These are phyloP conservation scores for Alternaria novae-zelandiae DNA, from an alignment of 2,329 filamentous ascomycete species.

Conservation along the genomic window DNA sequence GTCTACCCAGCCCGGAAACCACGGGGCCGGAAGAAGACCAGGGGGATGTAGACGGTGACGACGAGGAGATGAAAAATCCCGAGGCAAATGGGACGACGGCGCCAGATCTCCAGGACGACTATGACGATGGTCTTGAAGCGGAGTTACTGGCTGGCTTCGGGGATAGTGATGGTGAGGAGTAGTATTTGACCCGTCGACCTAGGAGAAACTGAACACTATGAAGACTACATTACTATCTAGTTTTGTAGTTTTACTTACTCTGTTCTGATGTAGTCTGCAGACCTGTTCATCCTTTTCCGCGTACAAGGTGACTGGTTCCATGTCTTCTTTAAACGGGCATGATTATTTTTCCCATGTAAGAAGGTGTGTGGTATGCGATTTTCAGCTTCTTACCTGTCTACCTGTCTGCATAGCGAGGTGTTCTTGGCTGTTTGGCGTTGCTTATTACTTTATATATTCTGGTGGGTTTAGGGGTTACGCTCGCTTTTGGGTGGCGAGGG, in stretches of 20 bases:
- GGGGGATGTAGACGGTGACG: conserved; percentile 54
- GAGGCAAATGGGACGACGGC: conserved; percentile 34
- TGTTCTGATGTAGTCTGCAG: background rate
- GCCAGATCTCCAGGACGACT: conserved; percentile 54
- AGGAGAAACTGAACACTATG: background rate
- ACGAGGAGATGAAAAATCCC: conserved; percentile 51
- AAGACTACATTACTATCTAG: background rate
- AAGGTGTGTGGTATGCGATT: background rate
- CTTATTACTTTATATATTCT: background rate
- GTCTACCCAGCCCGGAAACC: conserved; percentile 50
- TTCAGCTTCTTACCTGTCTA: no score
- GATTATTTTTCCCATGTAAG: conserved; percentile 10
- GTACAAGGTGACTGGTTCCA: background rate
- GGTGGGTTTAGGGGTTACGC: background rate
- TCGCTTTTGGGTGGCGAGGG: background rate
- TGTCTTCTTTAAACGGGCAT: background rate
- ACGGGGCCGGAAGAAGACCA: conserved; percentile 49
- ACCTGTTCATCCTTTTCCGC: background rate
- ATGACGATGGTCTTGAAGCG: conserved; percentile 59
- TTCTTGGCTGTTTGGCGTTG: conserved; percentile 40
- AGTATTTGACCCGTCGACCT: background rate
- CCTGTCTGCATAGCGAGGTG: conserved; percentile 47
- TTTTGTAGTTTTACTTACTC: background rate
- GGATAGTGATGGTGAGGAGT: conserved; percentile 31
- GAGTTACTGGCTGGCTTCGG: conserved; percentile 52